A percentile compares a stretch with the other conserved stretches of the same genome.
These are phyloP conservation scores for Penicillium steckii DNA, from an alignment of 495 filamentous ascomycete species.

Conservation along the genomic window DNA sequence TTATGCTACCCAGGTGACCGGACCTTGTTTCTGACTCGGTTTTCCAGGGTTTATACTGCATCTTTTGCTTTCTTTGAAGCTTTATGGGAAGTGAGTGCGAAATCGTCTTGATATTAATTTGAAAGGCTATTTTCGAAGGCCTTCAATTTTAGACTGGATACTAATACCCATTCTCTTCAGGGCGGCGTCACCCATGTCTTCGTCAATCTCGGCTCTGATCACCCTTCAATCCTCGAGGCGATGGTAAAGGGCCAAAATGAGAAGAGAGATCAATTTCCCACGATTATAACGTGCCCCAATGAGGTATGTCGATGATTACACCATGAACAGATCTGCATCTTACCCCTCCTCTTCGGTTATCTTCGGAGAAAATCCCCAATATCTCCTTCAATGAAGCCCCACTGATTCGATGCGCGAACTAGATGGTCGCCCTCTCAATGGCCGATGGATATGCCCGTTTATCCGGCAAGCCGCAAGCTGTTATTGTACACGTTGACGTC, in stretches of 20 bases:
- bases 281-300: slow-evolving; percentile 90
- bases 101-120: not conserved
- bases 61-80: slow-evolving; percentile 94
- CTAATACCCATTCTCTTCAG: slow-evolving; percentile 34
- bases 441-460: slow-evolving; percentile 91
- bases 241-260: slow-evolving; percentile 84
- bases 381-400: not conserved
- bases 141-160: not conserved
- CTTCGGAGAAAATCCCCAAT: not conserved
- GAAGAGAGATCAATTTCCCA: slow-evolving; percentile 67
- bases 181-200: slow-evolving; percentile 88
- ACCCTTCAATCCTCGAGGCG: slow-evolving; percentile 91
- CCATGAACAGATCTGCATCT: not conserved
- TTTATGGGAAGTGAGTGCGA: slow-evolving; percentile 67
- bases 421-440: slow-evolving; percentile 99
- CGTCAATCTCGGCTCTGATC: slow-evolving; percentile 93
- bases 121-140: not conserved
- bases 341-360: not conserved
- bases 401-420: not conserved
- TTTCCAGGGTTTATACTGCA: slow-evolving; percentile 61
- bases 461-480: slow-evolving; percentile 81
- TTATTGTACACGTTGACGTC: slow-evolving; percentile 95
- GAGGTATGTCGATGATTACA: slow-evolving; percentile 45
- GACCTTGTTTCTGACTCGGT: too few species aligned
- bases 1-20: too few species aligned